Base-by-base conservation (phyloP, 1,139 yeast genomes). In the Saccharomyces pastorianus region DNA sequence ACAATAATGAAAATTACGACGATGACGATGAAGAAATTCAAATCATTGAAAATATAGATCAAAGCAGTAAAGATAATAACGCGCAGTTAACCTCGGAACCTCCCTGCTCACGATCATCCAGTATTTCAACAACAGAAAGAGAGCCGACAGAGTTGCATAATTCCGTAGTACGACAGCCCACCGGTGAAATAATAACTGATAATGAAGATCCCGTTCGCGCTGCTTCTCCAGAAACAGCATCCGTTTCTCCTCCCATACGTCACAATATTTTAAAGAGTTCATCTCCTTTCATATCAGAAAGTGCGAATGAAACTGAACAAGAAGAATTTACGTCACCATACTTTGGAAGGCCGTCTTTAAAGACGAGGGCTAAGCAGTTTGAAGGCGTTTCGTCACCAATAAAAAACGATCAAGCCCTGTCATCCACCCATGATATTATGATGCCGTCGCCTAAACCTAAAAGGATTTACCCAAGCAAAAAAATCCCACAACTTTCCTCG, bases 21-120 rank as follows among this genome's bases (percentile, higher is more conserved):
- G 67, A 59, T n/a, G 60, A 61, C 26, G 65, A 61, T 26, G 70
- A 68, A 41, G 71, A 65, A 58, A 53, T 64, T 52, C 70, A 67
- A 52, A 68, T 67, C 4, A 62, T 67, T 32, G 71, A 63, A 49
- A 58, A 61, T 46, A 53, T 55, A 32, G 41, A 38, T 8, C 38
- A 17, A 4, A 41, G 32, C 14, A 32, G 41, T 14, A 51, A 47
- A 6, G 25, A 44, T 3, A 31, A 42, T 13, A 44, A 17, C 11
- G 14, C 23, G 7, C 41, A 53, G 14, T 42, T 56, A 13, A 27
- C 51, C 13, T 52, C 56, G 2, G 58, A 54, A 17, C 55, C 55
- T 4, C 55, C 55, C 5, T 52, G 54, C 28, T 38, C 44, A 17
- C 23, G 6, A 20, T 20, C 44, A 17, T n/a, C 44, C 13, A 23